phyloP scores from a whole-genome alignment of 192 early-diverging fungal genomes.

The Dissophora ornata region DNA sequence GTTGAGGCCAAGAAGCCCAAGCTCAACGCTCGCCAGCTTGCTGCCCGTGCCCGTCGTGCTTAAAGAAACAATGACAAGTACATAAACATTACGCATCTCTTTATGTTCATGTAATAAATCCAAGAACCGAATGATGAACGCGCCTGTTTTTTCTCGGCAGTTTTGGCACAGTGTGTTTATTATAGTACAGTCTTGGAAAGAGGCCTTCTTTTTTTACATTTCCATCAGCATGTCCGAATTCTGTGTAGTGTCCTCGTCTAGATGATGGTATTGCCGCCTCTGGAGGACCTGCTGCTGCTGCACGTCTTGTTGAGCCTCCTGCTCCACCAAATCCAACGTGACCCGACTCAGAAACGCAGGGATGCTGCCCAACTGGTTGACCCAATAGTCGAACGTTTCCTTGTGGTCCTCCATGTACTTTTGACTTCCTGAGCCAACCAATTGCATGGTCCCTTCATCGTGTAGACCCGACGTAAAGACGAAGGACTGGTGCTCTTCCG shows the following conservation, averaged over 20 bases:
- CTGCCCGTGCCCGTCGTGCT: conserved; percentile 62
- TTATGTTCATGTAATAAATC: conserved; percentile 29
- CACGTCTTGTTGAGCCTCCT: conserved; percentile 27
- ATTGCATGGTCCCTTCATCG: conserved; percentile 73
- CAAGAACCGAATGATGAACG: no score
- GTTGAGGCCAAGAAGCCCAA: conserved; percentile 69
- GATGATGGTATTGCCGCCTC: conserved; percentile 1
- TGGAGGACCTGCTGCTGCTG: conserved; percentile 9
- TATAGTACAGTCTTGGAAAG: no score
- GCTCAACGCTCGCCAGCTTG: conserved; percentile 68
- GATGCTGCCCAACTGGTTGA: conserved; percentile 77
- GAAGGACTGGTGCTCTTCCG: conserved; percentile 73
- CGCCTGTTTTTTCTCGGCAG: conserved; percentile 6
- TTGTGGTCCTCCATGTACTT: conserved; percentile 66
- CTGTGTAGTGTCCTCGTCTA: conserved; percentile 30
- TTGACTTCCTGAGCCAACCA: conserved; percentile 76
- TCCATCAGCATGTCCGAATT: conserved; percentile 47
- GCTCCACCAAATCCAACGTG: conserved; percentile 74
- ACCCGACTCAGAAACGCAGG: conserved; percentile 85
- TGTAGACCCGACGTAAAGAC: conserved; percentile 75
- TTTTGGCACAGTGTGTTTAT: no score
- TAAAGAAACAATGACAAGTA: conserved; percentile 22
- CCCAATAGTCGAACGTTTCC: conserved; percentile 71
- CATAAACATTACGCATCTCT: no score
- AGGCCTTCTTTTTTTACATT: background rate